These are phyloP conservation scores for Russula sp. DNA, from an alignment of 768 basidiomycete genomes.

Conservation along the genomic window DNA sequence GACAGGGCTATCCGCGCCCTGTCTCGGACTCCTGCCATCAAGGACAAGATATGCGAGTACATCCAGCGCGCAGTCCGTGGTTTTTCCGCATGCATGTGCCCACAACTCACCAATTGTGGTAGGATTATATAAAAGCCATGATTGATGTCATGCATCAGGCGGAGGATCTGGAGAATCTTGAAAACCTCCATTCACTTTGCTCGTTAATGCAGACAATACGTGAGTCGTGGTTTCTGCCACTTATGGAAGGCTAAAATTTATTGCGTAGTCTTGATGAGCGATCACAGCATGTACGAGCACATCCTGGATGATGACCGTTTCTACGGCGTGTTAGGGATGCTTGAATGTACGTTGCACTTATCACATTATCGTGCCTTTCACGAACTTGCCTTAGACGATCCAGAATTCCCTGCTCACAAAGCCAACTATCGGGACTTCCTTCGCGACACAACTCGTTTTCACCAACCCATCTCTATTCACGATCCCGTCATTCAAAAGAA, in stretches of 20 bases:
- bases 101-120: constrained; percentile 19
- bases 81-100: constrained; percentile 9
- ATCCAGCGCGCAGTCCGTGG: constrained; percentile 75
- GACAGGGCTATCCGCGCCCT: constrained; percentile 75
- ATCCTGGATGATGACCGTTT: constrained; percentile 92
- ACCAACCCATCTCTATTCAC: constrained; percentile 82
- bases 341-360: constrained; percentile 73
- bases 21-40: constrained; percentile 64
- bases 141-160: constrained; percentile 83
- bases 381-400: constrained; percentile 65
- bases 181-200: constrained; percentile 88
- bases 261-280: constrained; percentile 82
- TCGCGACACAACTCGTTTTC: constrained; percentile 75
- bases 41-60: constrained; percentile 86
- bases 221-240: constrained; percentile 42
- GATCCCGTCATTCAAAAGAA: constrained; percentile 76
- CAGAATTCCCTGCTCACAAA: constrained; percentile 94
- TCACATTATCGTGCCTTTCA: constrained; percentile 19
- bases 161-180: constrained; percentile 89
- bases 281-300: constrained; percentile 91
- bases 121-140: constrained; percentile 88
- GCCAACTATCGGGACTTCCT: constrained; percentile 97
- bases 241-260: constrained; percentile 3
- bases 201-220: constrained; percentile 92
- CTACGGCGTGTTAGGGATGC: constrained; percentile 89